Conservation (phyloP, 140 eudicot genomes). For the Anethum foeniculum region DNA sequence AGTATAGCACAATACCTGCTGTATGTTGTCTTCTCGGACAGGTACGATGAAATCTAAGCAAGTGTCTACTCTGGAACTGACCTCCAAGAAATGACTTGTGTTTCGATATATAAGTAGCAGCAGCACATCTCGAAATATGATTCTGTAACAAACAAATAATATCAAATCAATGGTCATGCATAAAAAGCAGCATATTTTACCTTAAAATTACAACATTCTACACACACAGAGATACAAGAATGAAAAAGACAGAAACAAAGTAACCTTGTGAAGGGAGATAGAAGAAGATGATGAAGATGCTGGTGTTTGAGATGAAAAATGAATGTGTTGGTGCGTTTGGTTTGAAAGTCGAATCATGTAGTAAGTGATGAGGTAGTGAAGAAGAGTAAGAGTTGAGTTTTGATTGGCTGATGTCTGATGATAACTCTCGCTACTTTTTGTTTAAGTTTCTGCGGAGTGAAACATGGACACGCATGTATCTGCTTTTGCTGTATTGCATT, state of each 20-base stretch:
- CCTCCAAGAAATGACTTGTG: slow-evolving; percentile 28
- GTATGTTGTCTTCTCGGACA: slow-evolving; percentile 14
- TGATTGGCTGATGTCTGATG: not conserved
- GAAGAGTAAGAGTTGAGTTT: not conserved
- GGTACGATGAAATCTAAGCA: slow-evolving; percentile 10
- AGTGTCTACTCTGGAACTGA: slow-evolving; percentile 16
- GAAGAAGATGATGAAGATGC: not conserved
- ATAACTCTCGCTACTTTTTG: not conserved
- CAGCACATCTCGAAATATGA: slow-evolving; percentile 14
- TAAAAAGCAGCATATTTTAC: not conserved
- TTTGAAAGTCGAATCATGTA: slow-evolving; percentile 1
- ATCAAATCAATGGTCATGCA: not conserved
- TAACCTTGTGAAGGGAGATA: slow-evolving; percentile 12
- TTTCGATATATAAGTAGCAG: slow-evolving; percentile 8
- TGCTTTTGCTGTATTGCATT: not conserved
- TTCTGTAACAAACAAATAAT: slow-evolving; percentile 17
- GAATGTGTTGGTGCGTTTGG: slow-evolving; percentile 1
- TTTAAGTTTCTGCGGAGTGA: not conserved
- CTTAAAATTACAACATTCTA: not conserved
- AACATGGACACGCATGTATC: not conserved
- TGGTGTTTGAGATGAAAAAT: not conserved
- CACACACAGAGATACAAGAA: not conserved
- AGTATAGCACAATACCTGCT: slow-evolving; percentile 11
- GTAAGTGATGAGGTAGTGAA: too few species aligned
- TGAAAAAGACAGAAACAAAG: not conserved